Base-by-base conservation (phyloP, 73 alveolate genomes). In the Paramecium caudatum region DNA sequence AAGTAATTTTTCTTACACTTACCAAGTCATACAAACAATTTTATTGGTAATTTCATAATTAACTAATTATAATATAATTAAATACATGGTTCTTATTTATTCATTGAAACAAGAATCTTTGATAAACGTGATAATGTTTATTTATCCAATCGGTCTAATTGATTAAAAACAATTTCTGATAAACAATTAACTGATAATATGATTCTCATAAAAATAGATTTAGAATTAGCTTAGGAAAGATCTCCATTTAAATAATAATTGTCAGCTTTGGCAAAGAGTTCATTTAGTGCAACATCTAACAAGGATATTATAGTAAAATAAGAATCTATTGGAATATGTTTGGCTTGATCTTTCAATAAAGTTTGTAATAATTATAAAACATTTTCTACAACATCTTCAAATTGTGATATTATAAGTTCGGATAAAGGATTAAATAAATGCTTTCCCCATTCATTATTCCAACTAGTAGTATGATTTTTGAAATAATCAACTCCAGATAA, bases 21-120 rank as follows among this genome's bases (percentile, higher is more conserved):
- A 19, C 88, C 88, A 74, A 37, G 88, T 74, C 88, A 74, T 74
- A 74, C 88, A 74, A 17, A 74, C 43, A 1, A 74, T 43, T 23
- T 74, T 74, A 45, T 41, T 37, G 36, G 61, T 30, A 4, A 68
- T n/a, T 37, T 68, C 84, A 4, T 68, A 68, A 68, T 68, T 68
- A 68, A 25, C 84, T 68, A 68, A 32, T 37, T 1, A 21, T 15
- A 17, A 3, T 74, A 30, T 39, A 41, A 12, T 21, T 16, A 6
- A 4, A 36, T 74, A 43, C 62, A 74, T 39, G 36, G 25, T 4
- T 74, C 88, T 17, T 74, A 46, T 15, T 37, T 74, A 74, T 74
- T 74, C 33, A 74, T 15, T n/a, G 39, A 74, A 1, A 74, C 21
- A 9, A 45, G 15, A 16, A 74, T 16, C 8, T 12, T 39, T 8